Evolutionary conservation across 169 alveolate genomes (phyloP).

Genomic region (Plasmodium knowlesi): DNA sequence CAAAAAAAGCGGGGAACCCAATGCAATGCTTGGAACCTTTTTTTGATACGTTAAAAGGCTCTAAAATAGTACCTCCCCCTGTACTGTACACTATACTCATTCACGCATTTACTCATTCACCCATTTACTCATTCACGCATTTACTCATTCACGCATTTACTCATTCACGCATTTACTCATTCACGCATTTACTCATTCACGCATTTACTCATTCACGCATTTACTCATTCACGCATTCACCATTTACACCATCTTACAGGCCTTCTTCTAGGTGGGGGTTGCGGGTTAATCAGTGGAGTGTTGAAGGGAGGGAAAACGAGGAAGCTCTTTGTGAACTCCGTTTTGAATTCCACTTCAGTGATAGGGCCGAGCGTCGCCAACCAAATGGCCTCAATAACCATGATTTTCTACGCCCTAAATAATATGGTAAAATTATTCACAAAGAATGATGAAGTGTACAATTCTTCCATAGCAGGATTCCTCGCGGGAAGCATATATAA

Average conservation of each 20-base stretch:
- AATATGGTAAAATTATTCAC: slow-evolving; percentile 78
- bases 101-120: background rate
- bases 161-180: too few species aligned
- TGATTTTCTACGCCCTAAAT: slow-evolving; percentile 86
- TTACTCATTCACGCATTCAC: too few species aligned
- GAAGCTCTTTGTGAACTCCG: slow-evolving; percentile 86
- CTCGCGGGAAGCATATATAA: slow-evolving; percentile 90
- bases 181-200: too few species aligned
- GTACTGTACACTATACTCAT: background rate
- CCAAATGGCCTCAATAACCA: slow-evolving; percentile 86
- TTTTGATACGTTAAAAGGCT: background rate
- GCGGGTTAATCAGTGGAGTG: slow-evolving; percentile 88
- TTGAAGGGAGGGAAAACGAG: slow-evolving; percentile 89
- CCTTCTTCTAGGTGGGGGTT: slow-evolving; percentile 86
- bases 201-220: too few species aligned
- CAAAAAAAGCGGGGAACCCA: background rate
- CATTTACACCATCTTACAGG: slow-evolving; percentile 77
- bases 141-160: too few species aligned
- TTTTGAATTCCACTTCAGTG: slow-evolving; percentile 86
- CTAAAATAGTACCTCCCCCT: background rate
- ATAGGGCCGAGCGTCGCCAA: slow-evolving; percentile 89
- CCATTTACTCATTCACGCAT: background rate
- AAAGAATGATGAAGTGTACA: slow-evolving; percentile 77
- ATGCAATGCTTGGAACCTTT: background rate
- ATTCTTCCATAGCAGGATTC: slow-evolving; percentile 87